phyloP scores from a whole-genome alignment of 768 basidiomycete species.

The Rhodotorula diobovata region DNA sequence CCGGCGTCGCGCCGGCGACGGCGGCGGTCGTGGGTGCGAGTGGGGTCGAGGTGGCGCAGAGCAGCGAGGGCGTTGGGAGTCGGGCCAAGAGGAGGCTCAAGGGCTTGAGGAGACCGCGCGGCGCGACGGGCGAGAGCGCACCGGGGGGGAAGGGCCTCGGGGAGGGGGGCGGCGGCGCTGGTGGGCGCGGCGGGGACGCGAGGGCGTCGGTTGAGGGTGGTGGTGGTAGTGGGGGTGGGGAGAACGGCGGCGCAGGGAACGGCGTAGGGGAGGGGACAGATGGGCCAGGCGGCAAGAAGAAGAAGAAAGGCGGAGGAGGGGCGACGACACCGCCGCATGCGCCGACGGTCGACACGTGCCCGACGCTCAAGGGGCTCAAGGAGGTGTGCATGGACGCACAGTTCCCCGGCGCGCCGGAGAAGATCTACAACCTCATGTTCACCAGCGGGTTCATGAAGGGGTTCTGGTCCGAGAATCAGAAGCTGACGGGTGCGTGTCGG shows the following conservation, averaged over 20 bases:
- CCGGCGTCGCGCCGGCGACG: too few species aligned
- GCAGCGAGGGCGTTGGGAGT: not conserved
- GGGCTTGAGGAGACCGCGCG: slow-evolving; percentile 22
- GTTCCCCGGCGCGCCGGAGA: slow-evolving; percentile 85
- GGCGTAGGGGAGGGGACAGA: not conserved
- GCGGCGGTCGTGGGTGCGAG: not conserved
- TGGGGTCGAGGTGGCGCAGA: not conserved
- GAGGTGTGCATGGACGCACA: slow-evolving; percentile 61
- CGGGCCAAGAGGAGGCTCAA: slow-evolving; percentile 13
- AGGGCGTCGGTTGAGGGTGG: not conserved
- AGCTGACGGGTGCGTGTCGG: slow-evolving; percentile 65
- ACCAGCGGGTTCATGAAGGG: slow-evolving; percentile 72
- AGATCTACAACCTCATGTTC: slow-evolving; percentile 93
- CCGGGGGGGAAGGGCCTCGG: not conserved
- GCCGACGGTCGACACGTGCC: slow-evolving; percentile 30
- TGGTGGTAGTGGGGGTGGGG: not conserved
- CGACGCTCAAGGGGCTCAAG: slow-evolving; percentile 35
- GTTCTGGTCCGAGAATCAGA: slow-evolving; percentile 85
- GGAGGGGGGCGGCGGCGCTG: not conserved
- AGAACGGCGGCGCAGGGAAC: not conserved
- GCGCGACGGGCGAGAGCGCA: slow-evolving; percentile 10
- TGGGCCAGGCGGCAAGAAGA: not conserved
- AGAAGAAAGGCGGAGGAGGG: not conserved
- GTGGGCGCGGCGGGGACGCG: not conserved
- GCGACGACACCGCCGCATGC: slow-evolving; percentile 12